These are phyloP conservation scores for Eucalyptus viminalis DNA, from an alignment of 345 rosid species.

Conservation along the genomic window DNA sequence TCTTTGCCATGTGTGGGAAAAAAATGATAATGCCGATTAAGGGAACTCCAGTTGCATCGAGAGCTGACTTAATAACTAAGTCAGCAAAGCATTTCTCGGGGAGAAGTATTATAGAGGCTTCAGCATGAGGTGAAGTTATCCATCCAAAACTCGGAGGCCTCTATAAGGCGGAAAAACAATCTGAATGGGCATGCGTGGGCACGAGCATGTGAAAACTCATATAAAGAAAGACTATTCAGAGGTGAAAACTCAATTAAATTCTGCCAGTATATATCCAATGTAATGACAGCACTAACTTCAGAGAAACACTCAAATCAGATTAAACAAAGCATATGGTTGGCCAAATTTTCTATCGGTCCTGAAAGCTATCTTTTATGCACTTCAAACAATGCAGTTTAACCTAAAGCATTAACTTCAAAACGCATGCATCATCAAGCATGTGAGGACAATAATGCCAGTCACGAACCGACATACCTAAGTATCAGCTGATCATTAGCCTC, in stretches of 20 bases:
- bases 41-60: background rate
- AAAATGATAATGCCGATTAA: background rate
- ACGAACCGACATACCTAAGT: slow-evolving; percentile 26
- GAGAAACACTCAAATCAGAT: background rate
- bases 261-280: background rate
- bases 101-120: background rate
- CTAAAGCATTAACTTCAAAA: background rate
- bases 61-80: background rate
- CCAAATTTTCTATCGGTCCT: background rate
- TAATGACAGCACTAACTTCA: background rate
- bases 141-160: background rate
- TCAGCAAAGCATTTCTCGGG: background rate
- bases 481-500: slow-evolving; percentile 31
- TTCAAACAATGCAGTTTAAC: background rate
- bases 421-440: background rate
- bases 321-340: background rate
- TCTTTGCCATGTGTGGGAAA: background rate
- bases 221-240: background rate
- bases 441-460: background rate
- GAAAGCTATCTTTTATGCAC: background rate
- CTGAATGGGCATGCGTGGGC: background rate
- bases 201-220: background rate
- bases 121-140: background rate
- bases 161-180: background rate
- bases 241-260: background rate